Percentiles rank a stretch among this genome's conserved stretches.
Evolutionary conservation across 1,139 yeast genomes (phyloP).

Genomic region (Suhomyces bolitotheri): DNA sequence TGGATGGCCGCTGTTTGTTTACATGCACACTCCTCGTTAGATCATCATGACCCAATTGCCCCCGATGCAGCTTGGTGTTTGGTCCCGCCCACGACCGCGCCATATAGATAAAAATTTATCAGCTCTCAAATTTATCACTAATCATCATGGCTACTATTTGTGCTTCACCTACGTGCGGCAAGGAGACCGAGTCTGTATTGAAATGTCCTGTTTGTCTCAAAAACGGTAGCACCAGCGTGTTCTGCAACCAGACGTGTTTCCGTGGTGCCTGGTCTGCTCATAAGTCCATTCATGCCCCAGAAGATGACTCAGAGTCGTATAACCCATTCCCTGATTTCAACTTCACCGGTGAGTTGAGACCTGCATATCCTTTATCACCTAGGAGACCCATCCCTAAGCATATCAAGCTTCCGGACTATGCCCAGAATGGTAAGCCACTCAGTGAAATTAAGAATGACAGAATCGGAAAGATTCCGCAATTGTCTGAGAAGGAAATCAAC

Average conservation of each 20-base stretch:
- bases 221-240: constrained; percentile 57
- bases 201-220: constrained; percentile 94
- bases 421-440: constrained; percentile 73
- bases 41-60: too few species aligned
- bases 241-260: constrained; percentile 87
- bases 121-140: neutral
- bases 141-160: constrained; percentile 40
- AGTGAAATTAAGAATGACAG: constrained; percentile 77
- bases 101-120: constrained; percentile 5
- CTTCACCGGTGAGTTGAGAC: constrained; percentile 74
- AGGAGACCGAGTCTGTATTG: constrained; percentile 67
- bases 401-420: constrained; percentile 82
- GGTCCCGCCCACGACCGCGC: constrained; percentile 4
- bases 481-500: constrained; percentile 65
- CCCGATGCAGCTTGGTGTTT: too few species aligned
- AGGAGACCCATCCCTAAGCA: constrained; percentile 69
- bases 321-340: constrained; percentile 84
- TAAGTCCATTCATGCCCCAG: constrained; percentile 50
- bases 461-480: constrained; percentile 61
- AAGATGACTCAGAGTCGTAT: constrained; percentile 50
- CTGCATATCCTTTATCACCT: constrained; percentile 79
- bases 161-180: constrained; percentile 81
- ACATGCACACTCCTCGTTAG: too few species aligned
- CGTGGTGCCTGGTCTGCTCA: constrained; percentile 69
- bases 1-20: too few species aligned